Evolutionary conservation across 306 rosid species (phyloP).

Genomic region (Ziziphus jujuba): DNA sequence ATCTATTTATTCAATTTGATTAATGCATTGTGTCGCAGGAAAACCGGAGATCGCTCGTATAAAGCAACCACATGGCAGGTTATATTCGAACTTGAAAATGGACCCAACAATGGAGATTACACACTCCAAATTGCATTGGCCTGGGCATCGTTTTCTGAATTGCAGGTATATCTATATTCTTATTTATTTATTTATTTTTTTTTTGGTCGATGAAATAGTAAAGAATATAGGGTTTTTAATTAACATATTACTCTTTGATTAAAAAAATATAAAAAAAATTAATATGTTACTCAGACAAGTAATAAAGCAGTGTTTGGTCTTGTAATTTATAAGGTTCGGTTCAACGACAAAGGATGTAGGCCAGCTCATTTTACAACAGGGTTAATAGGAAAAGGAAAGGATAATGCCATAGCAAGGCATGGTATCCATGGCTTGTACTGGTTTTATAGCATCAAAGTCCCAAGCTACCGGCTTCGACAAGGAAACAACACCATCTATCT

Average conservation of each 20-base stretch:
- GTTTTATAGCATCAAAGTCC: constrained; percentile 15
- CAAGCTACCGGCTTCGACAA: constrained; percentile 12
- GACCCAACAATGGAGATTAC: constrained; percentile 25
- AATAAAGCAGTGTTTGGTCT: too few species aligned
- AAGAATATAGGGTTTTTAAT: too few species aligned
- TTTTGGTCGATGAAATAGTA: too few species aligned
- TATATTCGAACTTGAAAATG: constrained; percentile 28
- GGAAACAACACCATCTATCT: constrained; percentile 45
- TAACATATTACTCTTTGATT: too few species aligned
- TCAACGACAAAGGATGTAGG: background rate
- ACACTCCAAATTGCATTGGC: constrained; percentile 50
- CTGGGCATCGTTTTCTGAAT: constrained; percentile 12
- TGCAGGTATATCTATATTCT: constrained; percentile 37
- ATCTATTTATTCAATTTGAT: too few species aligned
- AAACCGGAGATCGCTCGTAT: background rate
- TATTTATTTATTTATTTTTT: too few species aligned
- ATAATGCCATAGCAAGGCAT: constrained; percentile 54
- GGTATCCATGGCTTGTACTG: constrained; percentile 47
- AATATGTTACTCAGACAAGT: too few species aligned
- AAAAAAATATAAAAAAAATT: too few species aligned
- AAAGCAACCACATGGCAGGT: constrained; percentile 49
- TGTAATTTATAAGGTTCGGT: too few species aligned
- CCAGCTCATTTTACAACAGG: constrained; percentile 27
- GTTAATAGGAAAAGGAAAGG: constrained; percentile 29
- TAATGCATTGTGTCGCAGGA: too few species aligned